A percentile compares a stretch with the other conserved stretches of the same genome.
Evolutionary conservation across 106 monocot genomes (phyloP).

Genomic region (Iris macrosiphon): DNA sequence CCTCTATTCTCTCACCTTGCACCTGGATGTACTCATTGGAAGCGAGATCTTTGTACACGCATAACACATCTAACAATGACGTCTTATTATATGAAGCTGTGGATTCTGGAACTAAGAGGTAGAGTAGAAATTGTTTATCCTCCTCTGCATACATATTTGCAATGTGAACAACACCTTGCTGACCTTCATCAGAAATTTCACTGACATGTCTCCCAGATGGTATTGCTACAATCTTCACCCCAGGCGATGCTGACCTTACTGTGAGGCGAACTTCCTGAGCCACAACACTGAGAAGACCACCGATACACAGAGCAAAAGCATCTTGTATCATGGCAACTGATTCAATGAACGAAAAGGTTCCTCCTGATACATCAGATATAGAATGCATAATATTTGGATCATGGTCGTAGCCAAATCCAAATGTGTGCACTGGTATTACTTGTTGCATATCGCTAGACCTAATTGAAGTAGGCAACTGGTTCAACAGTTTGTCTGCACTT

Average conservation of each 20-base stretch:
- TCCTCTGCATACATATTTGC: constrained; percentile 71
- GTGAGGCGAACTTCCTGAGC: constrained; percentile 36
- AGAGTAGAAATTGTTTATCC: constrained; percentile 54
- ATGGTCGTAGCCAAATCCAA: constrained; percentile 76
- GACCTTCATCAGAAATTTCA: constrained; percentile 19
- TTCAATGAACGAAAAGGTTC: constrained; percentile 84
- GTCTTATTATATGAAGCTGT: constrained; percentile 8
- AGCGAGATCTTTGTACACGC: constrained; percentile 35
- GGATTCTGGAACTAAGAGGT: constrained; percentile 34
- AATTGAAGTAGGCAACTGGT: constrained; percentile 8
- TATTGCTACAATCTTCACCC: constrained; percentile 19
- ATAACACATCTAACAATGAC: constrained; percentile 25
- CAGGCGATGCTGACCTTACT: constrained; percentile 28
- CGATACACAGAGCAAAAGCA: constrained; percentile 83
- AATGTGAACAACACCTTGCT: constrained; percentile 27
- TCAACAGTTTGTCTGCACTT: too few species aligned
- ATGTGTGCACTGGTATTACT: constrained; percentile 57
- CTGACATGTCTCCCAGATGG: constrained; percentile 59
- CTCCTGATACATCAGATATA: constrained; percentile 57
- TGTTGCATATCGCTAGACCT: constrained; percentile 4
- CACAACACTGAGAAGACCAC: constrained; percentile 72
- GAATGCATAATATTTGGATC: constrained; percentile 57
- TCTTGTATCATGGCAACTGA: constrained; percentile 60
- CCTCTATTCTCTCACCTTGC: constrained; percentile 17
- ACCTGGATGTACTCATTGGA: constrained; percentile 17